phyloP scores from a whole-genome alignment of 768 basidiomycete species.

The Sarcodon sp. region DNA sequence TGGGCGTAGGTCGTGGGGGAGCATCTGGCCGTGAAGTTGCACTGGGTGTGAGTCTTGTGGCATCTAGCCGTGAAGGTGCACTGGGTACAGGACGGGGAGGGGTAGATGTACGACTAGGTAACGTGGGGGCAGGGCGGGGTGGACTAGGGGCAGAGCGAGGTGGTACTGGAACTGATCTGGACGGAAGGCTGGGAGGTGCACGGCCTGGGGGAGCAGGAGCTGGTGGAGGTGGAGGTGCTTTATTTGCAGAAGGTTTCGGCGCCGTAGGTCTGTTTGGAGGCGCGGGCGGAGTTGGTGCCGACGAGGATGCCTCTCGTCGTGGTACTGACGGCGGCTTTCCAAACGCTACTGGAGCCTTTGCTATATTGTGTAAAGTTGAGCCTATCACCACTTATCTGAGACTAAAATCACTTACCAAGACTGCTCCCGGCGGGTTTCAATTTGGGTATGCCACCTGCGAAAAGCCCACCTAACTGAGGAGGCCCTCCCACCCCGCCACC shows the following conservation, averaged over 20 bases:
- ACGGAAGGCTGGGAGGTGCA: conserved; percentile 16
- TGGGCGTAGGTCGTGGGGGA: conserved; percentile 21
- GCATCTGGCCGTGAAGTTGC: conserved; percentile 15
- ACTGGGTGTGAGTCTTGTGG: conserved; percentile 23
- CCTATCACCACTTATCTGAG: conserved; percentile 2
- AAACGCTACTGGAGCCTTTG: conserved; percentile 39
- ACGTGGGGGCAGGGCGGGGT: conserved; percentile 20
- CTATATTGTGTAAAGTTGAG: conserved; percentile 18
- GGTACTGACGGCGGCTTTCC: conserved; percentile 61
- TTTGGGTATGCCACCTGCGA: conserved; percentile 88
- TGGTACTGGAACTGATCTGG: conserved; percentile 22
- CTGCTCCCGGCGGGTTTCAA: conserved; percentile 65
- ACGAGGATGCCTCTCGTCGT: conserved; percentile 26
- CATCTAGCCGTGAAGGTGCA: conserved; percentile 11
- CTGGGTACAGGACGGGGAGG: conserved; percentile 30
- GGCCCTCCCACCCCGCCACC: conserved; percentile 38
- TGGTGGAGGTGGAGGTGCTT: conserved; percentile 11
- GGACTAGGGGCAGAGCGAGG: conserved; percentile 19
- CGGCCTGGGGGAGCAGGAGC: conserved; percentile 15
- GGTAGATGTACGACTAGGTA: conserved; percentile 15
- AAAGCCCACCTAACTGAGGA: conserved; percentile 74
- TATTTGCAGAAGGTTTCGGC: conserved; percentile 15
- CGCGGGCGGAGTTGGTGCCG: conserved; percentile 21
- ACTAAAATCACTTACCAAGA: conserved; percentile 29
- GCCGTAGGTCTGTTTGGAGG: conserved; percentile 22